A percentile compares a stretch with the other conserved stretches of the same genome.
Evolutionary conservation across 2,329 filamentous ascomycete species (phyloP).

Genomic region (Diaporthe vexans): DNA sequence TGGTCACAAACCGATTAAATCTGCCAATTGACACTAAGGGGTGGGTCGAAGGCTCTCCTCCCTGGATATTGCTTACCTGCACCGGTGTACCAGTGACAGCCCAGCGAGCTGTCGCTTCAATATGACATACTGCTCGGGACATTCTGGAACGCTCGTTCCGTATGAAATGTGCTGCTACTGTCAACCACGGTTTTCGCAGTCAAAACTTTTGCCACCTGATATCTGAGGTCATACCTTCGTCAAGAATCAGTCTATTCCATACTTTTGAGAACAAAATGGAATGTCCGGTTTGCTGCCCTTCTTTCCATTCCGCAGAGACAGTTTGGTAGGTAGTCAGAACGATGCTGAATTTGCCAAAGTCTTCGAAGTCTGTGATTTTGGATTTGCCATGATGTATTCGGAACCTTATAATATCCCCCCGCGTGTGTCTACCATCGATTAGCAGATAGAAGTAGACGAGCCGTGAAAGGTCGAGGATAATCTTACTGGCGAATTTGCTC

Average conservation of each 20-base stretch:
- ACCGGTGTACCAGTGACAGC: slow-evolving; percentile 64
- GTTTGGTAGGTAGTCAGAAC: slow-evolving; percentile 60
- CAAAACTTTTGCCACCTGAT: too few species aligned
- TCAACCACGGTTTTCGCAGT: not conserved
- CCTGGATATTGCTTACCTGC: slow-evolving; percentile 41
- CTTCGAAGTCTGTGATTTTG: slow-evolving; percentile 39
- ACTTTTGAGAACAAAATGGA: slow-evolving; percentile 50
- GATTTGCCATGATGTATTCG: slow-evolving; percentile 50
- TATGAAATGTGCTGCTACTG: slow-evolving; percentile 56
- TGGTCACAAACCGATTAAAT: not conserved
- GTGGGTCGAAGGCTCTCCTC: too few species aligned
- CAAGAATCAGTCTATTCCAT: slow-evolving; percentile 58
- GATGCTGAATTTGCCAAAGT: slow-evolving; percentile 45
- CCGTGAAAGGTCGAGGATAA: not conserved
- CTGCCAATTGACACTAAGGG: too few species aligned
- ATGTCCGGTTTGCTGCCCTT: not conserved
- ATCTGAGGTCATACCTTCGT: slow-evolving; percentile 56
- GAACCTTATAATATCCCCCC: slow-evolving; percentile 44
- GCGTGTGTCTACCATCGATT: slow-evolving; percentile 47
- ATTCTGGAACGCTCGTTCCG: slow-evolving; percentile 53
- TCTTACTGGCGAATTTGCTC: slow-evolving; percentile 50
- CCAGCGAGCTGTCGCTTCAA: slow-evolving; percentile 57
- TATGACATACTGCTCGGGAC: slow-evolving; percentile 53
- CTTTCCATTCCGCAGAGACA: slow-evolving; percentile 53
- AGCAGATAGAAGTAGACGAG: not conserved